Conservation (phyloP, 768 basidiomycete species). For the Mrakia hoshinonis region DNA sequence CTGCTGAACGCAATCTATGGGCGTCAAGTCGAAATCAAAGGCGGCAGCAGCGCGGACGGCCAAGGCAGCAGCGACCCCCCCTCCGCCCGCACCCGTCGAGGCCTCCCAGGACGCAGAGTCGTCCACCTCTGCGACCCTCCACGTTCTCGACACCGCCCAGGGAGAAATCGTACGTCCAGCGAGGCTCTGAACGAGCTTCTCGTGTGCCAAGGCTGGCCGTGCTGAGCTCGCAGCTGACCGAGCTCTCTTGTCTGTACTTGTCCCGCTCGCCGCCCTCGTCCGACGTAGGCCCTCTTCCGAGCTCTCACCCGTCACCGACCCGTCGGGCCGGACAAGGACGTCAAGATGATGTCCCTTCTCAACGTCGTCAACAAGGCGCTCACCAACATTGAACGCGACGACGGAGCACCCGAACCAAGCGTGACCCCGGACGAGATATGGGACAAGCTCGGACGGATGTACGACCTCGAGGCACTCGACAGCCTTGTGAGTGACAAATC, state of each 20-base stretch:
- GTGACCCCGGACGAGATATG: conserved; percentile 3
- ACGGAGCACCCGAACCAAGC: neutral
- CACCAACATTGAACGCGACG: neutral
- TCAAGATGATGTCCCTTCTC: conserved; percentile 1
- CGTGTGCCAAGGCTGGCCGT: too few species aligned
- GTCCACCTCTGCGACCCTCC: neutral
- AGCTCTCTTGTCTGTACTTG: neutral
- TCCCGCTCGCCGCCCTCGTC: neutral
- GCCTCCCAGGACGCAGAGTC: too few species aligned
- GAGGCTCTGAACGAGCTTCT: too few species aligned
- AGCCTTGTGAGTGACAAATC: conserved; percentile 5
- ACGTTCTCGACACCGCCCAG: neutral
- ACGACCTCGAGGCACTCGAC: neutral
- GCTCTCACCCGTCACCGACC: conserved; percentile 10
- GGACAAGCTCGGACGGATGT: conserved; percentile 14
- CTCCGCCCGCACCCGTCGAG: too few species aligned
- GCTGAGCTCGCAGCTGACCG: too few species aligned
- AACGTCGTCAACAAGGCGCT: conserved; percentile 12
- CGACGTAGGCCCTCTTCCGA: conserved; percentile 6
- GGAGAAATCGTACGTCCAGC: neutral
- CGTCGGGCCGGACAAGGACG: conserved; percentile 8
- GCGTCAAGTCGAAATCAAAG: too few species aligned
- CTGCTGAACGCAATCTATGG: too few species aligned
- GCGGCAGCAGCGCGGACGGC: too few species aligned
- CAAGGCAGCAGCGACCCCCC: too few species aligned